Evolutionary conservation across 2,329 filamentous ascomycete genomes (phyloP).

Genomic region (Aspergillus pseudoviridinutans): DNA sequence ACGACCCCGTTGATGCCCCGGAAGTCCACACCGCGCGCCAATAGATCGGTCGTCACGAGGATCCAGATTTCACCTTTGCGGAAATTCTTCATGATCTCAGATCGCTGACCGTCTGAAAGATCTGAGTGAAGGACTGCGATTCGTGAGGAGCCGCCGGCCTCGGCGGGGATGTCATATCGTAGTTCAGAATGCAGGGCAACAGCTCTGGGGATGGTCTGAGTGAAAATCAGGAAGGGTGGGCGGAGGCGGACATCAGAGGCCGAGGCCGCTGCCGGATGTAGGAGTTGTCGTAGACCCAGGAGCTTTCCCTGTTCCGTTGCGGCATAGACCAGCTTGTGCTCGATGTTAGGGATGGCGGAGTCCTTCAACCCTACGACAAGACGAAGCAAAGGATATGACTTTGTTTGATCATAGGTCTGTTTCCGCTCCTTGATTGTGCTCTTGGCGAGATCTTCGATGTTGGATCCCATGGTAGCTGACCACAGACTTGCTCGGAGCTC

Average conservation of each 20-base stretch:
- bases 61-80: constrained; percentile 92
- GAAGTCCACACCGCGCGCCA: constrained; percentile 92
- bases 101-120: constrained; percentile 70
- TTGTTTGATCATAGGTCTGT: constrained; percentile 15
- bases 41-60: constrained; percentile 88
- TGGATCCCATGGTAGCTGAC: constrained; percentile 97
- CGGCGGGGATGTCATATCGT: constrained; percentile 86
- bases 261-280: constrained; percentile 65
- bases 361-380: constrained; percentile 96
- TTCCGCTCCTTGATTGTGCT: constrained; percentile 61
- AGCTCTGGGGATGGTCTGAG: constrained; percentile 89
- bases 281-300: constrained; percentile 80
- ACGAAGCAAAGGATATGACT: constrained; percentile 59
- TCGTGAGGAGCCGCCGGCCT: constrained; percentile 77
- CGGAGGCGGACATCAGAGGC: constrained; percentile 54
- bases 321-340: constrained; percentile 84
- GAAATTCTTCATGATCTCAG: constrained; percentile 82
- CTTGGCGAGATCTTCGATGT: constrained; percentile 73
- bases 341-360: constrained; percentile 86
- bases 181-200: constrained; percentile 84
- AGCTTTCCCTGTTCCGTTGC: constrained; percentile 93
- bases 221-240: constrained; percentile 91
- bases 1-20: constrained; percentile 92
- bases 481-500: constrained; percentile 76
- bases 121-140: constrained; percentile 89